These are phyloP conservation scores for Cryptomeria japonica DNA, from an alignment of 75 land plant species.

Conservation along the genomic window DNA sequence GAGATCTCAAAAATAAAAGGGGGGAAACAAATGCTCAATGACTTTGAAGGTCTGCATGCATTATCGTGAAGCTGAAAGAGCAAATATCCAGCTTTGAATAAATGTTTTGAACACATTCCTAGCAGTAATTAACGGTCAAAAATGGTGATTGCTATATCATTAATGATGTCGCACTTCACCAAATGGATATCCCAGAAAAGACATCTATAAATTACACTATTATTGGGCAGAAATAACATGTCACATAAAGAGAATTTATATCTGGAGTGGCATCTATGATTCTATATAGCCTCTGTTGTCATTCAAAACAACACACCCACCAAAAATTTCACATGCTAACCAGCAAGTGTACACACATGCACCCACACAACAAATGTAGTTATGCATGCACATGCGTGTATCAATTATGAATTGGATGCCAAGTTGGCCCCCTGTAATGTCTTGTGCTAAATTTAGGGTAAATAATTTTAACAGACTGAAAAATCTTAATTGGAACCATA, in stretches of 20 bases:
- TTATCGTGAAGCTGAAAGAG: not conserved
- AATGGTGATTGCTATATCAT: not conserved
- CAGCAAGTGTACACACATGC: too few species aligned
- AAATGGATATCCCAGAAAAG: not conserved
- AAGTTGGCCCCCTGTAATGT: too few species aligned
- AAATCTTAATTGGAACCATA: too few species aligned
- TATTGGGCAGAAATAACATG: not conserved
- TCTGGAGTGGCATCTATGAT: not conserved
- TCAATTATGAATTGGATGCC: too few species aligned
- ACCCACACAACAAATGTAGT: too few species aligned
- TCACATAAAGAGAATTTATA: too few species aligned
- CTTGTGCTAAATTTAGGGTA: too few species aligned
- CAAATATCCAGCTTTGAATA: not conserved
- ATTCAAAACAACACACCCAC: too few species aligned
- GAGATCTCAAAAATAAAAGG: not conserved
- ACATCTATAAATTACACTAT: not conserved
- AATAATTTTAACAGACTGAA: too few species aligned
- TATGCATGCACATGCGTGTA: too few species aligned
- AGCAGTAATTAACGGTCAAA: not conserved
- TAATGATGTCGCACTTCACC: not conserved
- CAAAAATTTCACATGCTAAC: too few species aligned
- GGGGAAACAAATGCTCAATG: not conserved
- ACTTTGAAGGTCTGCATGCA: not conserved
- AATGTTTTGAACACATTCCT: too few species aligned
- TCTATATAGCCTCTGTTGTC: not conserved